A percentile compares a stretch with the other conserved stretches of the same genome.
Conservation (phyloP, 2,329 filamentous ascomycete genomes). For the Aureobasidium sp. region DNA sequence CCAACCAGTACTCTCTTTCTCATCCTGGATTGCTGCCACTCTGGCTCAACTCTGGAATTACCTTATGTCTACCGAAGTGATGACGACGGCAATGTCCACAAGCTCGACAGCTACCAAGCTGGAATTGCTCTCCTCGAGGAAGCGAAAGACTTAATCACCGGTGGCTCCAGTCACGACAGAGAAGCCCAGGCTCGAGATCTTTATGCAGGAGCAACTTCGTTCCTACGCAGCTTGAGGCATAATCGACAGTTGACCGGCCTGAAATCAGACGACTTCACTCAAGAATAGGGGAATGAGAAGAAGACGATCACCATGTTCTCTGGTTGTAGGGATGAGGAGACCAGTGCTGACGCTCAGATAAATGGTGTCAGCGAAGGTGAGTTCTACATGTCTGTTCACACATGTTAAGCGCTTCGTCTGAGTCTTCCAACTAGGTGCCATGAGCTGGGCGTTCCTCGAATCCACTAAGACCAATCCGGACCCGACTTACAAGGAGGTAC, state of each 20-base stretch:
- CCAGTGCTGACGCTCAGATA: constrained; percentile 41
- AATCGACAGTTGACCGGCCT: constrained; percentile 27
- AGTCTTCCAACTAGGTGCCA: constrained; percentile 27
- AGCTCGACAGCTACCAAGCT: constrained; percentile 49
- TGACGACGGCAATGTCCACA: constrained; percentile 48
- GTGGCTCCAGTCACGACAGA: constrained; percentile 41
- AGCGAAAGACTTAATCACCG: constrained; percentile 44
- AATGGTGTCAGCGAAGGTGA: constrained; percentile 30
- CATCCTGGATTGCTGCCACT: constrained; percentile 57
- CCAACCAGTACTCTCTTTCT: constrained; percentile 47
- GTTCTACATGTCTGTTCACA: neutral
- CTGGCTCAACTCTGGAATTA: constrained; percentile 52
- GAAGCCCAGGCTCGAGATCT: constrained; percentile 45
- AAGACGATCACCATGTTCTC: constrained; percentile 46
- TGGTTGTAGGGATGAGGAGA: constrained; percentile 47
- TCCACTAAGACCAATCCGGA: constrained; percentile 32
- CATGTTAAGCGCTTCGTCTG: too few relatives aligned
- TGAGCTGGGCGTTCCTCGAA: constrained; percentile 44
- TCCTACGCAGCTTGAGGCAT: constrained; percentile 48
- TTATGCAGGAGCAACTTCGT: constrained; percentile 46
- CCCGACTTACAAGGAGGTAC: constrained; percentile 35
- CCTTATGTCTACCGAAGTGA: constrained; percentile 53
- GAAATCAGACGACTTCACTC: constrained; percentile 32
- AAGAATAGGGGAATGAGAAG: constrained; percentile 36
- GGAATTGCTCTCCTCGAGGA: constrained; percentile 45